Base-by-base conservation (phyloP, 1,284 basidiomycete species). In the Crucibulum cyathiforme region DNA sequence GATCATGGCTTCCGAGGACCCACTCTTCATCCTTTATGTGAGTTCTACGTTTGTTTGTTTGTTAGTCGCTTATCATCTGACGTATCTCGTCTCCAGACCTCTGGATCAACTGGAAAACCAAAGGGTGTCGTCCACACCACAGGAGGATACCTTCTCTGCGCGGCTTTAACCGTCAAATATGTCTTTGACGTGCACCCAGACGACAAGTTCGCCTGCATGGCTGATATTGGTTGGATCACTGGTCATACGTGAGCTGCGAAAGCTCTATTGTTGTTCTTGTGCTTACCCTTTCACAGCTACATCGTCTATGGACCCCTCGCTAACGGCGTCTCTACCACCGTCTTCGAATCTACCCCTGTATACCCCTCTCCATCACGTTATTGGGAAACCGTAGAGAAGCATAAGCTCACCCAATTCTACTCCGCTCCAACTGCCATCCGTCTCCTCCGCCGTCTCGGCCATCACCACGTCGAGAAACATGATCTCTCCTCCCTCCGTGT, bases 151-250 rank as follows among this genome's bases (percentile, higher is more conserved):
- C 85, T 97, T 57, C 92, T 98, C 53, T 88, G 95, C 66, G 94
- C 94, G 1, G 90, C 93, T 1, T 74, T 98, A 58, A 95, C 95
- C n/a, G 88, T 96, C 76, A 98, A 98, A 80, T 83, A 82, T 77
- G 94, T 98, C 63, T 99, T 98, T 71, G 98, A 99, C 74, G 88
- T 98, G 36, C 98, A 99, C 77, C 87, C 90, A 13, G 93, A 92
- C 57, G 92, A 96, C 80, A 89, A 85, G 67, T 98, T 97, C 75
- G 97, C 93, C 6, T 99, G 98, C 83, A 97, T 98, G 96, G 97
- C 97, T 63, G 97, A 99, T 74, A 87, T 99, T 58, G 97, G 97
- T 70, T 99, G 97, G 97, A 98, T 99, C 79, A 99, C 97, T 5
- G 97, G 97, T 41, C 97, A 98, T 82, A 94, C 94, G 77, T 93